Base-by-base conservation (phyloP, 805 yeast species). In the Candida insectorum region DNA sequence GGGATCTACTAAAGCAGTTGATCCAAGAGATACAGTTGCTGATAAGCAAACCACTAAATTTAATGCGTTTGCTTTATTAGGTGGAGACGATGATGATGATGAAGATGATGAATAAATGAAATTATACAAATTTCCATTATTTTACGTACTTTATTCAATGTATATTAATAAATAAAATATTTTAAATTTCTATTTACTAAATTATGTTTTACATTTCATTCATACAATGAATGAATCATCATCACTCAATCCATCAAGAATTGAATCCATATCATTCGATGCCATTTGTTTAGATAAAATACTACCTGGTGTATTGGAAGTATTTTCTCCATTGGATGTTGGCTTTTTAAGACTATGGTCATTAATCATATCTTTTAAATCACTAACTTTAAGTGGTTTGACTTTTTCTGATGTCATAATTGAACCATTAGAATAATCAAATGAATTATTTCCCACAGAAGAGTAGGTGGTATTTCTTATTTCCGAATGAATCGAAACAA, bases 41-140 rank as follows among this genome's bases (percentile, higher is more conserved):
- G 86, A 80, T 43, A 75, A 79, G 43, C 82, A 75, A 41, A 75
- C 77, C 41, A 69, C 70, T 27, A 69, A 75, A 14, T 85, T 84
- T 71, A 85, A 85, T 58, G 91, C 93, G 4, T 85, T 85, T 56
- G 88, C 81, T 47, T 91, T 91, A 16, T 74, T 85, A 52, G 82
- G 75, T 18, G 80, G 68, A 28, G 80, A 72, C 17, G 81, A 72
- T 26, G 75, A 71, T 30, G 69, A 51, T 26, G 55, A 48, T 11
- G 36, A 21, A 9, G 44, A 34, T 20, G 41, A 40, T 24, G 41
- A 40, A 23, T 34, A 34, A 25, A 32, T 8, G 23, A 20, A 8
- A 20, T 8, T 20, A 11, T 13, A 21, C 19, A 7, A 20, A 6
- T 20, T 9, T 24, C 13, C 13, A 12, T 6, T 12, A 6, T 14